Percentiles rank a stretch among this genome's conserved stretches.
These are phyloP conservation scores for Termitomyces sp. DNA, from an alignment of 768 basidiomycete genomes.

Conservation along the genomic window DNA sequence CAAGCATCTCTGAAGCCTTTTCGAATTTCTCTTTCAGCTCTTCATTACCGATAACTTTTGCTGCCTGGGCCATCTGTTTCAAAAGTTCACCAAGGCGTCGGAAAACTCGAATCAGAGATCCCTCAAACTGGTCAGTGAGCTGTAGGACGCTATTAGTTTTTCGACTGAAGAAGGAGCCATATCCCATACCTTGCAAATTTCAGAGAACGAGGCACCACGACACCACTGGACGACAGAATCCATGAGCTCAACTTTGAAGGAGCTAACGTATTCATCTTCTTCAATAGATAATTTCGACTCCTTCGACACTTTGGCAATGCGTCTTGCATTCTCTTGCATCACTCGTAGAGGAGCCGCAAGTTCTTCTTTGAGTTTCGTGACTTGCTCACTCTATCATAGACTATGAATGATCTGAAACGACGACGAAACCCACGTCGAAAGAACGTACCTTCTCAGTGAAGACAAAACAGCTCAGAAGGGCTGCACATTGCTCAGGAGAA, in stretches of 20 bases:
- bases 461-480: constrained; percentile 95
- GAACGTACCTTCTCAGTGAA: constrained; percentile 84
- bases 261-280: constrained; percentile 92
- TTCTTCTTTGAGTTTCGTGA: constrained; percentile 86
- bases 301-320: constrained; percentile 95
- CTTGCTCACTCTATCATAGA: constrained; percentile 67
- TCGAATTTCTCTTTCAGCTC: constrained; percentile 94
- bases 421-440: neutral
- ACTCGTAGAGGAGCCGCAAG: constrained; percentile 86
- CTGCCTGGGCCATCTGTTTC: constrained; percentile 92
- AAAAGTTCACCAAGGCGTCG: constrained; percentile 89
- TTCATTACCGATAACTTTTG: constrained; percentile 93
- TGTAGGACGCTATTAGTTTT: constrained; percentile 23
- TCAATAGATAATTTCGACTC: constrained; percentile 87
- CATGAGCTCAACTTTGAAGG: constrained; percentile 99
- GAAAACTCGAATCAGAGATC: constrained; percentile 94
- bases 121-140: constrained; percentile 97
- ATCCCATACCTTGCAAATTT: constrained; percentile 83
- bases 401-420: neutral
- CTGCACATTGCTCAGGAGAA: constrained; percentile 87
- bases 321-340: constrained; percentile 92
- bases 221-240: constrained; percentile 98
- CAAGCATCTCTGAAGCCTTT: constrained; percentile 87
- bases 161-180: neutral
- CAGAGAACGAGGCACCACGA: constrained; percentile 92